Conservation (phyloP, 1,284 basidiomycete genomes). For the Rhodotorula sp. region DNA sequence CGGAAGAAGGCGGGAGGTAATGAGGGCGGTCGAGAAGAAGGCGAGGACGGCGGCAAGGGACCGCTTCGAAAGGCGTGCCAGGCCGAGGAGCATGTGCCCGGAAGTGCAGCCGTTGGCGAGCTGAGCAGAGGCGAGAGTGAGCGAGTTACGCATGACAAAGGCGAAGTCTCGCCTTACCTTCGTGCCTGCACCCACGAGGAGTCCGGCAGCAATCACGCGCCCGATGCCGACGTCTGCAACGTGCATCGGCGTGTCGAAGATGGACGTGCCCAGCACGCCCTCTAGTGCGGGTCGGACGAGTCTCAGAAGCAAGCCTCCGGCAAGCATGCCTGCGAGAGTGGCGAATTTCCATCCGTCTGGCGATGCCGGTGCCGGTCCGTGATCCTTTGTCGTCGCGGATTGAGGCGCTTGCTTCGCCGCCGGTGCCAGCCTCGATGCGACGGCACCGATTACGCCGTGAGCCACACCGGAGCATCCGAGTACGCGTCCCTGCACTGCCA, state of each 20-base stretch:
- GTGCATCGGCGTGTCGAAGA: constrained; percentile 41
- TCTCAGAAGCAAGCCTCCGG: constrained; percentile 43
- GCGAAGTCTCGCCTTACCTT: constrained; percentile 39
- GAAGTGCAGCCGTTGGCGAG: constrained; percentile 48
- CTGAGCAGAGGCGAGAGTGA: constrained; percentile 14
- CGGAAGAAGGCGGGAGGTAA: constrained; percentile 24
- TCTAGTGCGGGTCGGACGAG: constrained; percentile 38
- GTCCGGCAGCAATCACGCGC: constrained; percentile 25
- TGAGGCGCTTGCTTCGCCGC: background rate
- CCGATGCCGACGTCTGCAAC: background rate
- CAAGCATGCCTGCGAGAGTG: constrained; percentile 42
- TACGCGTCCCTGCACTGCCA: constrained; percentile 43
- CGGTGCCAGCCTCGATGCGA: background rate
- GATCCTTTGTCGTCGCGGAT: background rate
- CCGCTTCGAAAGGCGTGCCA: constrained; percentile 46
- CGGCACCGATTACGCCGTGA: constrained; percentile 37
- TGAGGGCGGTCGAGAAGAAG: constrained; percentile 48
- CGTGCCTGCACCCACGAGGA: constrained; percentile 47
- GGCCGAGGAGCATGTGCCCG: constrained; percentile 49
- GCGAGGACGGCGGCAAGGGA: constrained; percentile 46
- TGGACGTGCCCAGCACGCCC: constrained; percentile 32
- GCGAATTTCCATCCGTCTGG: constrained; percentile 11
- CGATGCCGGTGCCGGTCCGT: background rate
- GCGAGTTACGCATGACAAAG: background rate
- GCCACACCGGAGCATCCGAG: constrained; percentile 48